Evolutionary conservation across 495 filamentous ascomycete species (phyloP).

Genomic region (Darksidea phi): DNA sequence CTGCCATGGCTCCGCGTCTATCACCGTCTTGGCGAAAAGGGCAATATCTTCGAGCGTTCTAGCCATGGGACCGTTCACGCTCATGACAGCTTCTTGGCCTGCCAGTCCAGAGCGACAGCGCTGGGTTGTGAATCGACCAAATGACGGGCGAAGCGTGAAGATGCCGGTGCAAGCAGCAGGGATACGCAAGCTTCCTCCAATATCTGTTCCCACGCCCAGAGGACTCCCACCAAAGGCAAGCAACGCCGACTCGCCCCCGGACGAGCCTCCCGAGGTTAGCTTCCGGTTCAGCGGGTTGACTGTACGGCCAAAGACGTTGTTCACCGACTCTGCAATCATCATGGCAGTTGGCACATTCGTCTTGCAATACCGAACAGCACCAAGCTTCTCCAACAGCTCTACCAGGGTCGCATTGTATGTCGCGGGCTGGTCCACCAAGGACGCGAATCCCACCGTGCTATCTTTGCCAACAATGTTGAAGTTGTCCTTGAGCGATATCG

Average conservation of each 20-base stretch:
- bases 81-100: conserved; percentile 48
- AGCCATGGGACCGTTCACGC: conserved; percentile 55
- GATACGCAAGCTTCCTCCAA: conserved; percentile 41
- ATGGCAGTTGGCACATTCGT: conserved; percentile 45
- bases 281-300: conserved; percentile 53
- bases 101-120: conserved; percentile 31
- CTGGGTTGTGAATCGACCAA: conserved; percentile 38
- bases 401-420: conserved; percentile 33
- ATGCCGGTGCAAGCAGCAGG: conserved; percentile 44
- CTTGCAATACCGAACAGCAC: conserved; percentile 44
- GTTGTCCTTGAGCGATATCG: conserved; percentile 38
- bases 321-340: conserved; percentile 44
- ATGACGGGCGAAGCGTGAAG: conserved; percentile 41
- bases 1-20: conserved; percentile 50
- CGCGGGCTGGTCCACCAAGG: conserved; percentile 51
- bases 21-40: conserved; percentile 54
- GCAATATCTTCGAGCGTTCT: conserved; percentile 51
- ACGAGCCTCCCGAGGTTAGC: conserved; percentile 51
- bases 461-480: conserved; percentile 37
- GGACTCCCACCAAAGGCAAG: conserved; percentile 44
- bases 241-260: conserved; percentile 48
- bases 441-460: conserved; percentile 35
- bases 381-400: conserved; percentile 23
- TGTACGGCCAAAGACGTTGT: conserved; percentile 55
- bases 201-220: conserved; percentile 49